Conservation (phyloP, 2,329 filamentous ascomycete genomes). For the Xylariales sp. region DNA sequence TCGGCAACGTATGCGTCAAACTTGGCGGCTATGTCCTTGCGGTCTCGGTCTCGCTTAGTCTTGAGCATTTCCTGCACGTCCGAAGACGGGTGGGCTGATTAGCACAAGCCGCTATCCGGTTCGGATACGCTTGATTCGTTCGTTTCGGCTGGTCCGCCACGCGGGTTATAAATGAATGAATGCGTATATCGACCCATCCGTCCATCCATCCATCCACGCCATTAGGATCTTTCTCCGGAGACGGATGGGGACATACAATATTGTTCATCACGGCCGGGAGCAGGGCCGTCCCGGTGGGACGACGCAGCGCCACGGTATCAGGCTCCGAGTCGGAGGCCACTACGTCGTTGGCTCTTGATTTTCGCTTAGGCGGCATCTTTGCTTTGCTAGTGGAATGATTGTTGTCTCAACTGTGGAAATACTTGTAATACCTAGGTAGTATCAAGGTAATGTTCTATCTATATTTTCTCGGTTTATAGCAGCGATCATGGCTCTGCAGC, state of each 20-base stretch:
- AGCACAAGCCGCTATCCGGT: conserved; percentile 20
- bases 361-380: conserved; percentile 34
- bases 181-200: too few relatives aligned
- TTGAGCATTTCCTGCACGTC: conserved; percentile 41
- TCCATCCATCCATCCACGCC: background rate
- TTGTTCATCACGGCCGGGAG: conserved; percentile 41
- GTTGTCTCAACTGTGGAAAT: background rate
- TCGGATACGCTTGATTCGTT: background rate
- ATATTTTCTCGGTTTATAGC: background rate
- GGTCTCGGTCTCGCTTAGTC: conserved; percentile 35
- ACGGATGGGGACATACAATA: conserved; percentile 40
- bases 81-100: conserved; percentile 16
- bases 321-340: conserved; percentile 25
- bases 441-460: background rate
- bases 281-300: conserved; percentile 17
- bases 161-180: background rate
- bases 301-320: conserved; percentile 28
- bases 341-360: background rate
- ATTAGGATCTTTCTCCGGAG: background rate
- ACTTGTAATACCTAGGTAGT: background rate
- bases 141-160: background rate
- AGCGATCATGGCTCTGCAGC: background rate
- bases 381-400: background rate
- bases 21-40: conserved; percentile 37
- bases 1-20: conserved; percentile 32